A percentile compares a stretch with the other conserved stretches of the same genome.
Evolutionary conservation across 345 rosid species (phyloP).

Genomic region (Ailanthus altissimus): DNA sequence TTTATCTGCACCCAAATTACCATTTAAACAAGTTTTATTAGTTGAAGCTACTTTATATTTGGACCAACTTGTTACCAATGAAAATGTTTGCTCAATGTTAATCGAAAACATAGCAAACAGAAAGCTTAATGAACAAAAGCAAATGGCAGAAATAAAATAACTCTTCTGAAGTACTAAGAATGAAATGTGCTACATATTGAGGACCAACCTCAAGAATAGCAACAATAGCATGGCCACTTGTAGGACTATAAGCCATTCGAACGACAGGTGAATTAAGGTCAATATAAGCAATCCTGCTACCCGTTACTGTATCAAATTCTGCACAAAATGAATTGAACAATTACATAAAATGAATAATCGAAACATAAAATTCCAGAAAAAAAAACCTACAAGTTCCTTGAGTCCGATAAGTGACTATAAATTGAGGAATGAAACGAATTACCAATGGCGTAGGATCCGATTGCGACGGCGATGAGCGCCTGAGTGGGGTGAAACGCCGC

Average conservation of each 20-base stretch:
- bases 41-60: too few species aligned
- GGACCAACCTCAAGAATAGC: constrained; percentile 79
- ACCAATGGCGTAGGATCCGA: constrained; percentile 80
- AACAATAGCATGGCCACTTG: constrained; percentile 73
- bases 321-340: constrained; percentile 17
- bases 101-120: not conserved
- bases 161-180: not conserved
- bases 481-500: constrained; percentile 86
- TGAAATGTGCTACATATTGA: not conserved
- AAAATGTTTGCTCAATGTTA: too few species aligned
- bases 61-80: too few species aligned
- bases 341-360: constrained; percentile 16
- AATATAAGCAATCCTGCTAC: constrained; percentile 78
- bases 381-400: not conserved
- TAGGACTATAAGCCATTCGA: constrained; percentile 83
- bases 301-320: constrained; percentile 94
- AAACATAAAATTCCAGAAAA: not conserved
- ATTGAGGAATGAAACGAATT: not conserved
- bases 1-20: too few species aligned
- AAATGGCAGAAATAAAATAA: not conserved
- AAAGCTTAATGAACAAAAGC: not conserved
- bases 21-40: too few species aligned
- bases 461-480: constrained; percentile 73
- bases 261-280: constrained; percentile 85
- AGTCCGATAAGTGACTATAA: not conserved